A percentile compares a stretch with the other conserved stretches of the same genome.
Conservation (phyloP, 805 yeast species). For the Kuraishia capsulata region DNA sequence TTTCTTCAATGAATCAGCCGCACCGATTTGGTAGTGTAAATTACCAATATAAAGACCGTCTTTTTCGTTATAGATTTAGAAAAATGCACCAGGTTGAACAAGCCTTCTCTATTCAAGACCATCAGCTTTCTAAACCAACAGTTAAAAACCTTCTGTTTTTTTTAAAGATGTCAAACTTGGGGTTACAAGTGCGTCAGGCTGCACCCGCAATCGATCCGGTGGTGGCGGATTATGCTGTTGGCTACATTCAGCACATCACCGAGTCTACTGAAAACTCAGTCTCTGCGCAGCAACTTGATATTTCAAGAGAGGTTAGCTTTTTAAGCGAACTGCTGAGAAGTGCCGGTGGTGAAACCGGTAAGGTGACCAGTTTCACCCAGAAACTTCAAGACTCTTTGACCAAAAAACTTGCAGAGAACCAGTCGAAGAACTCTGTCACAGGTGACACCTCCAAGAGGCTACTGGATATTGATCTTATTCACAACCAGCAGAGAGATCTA, state of each 20-base stretch:
- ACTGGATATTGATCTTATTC: conserved; percentile 65
- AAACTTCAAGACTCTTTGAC: conserved; percentile 38
- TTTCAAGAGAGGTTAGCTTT: conserved; percentile 60
- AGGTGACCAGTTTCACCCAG: conserved; percentile 39
- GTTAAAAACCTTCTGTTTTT: too few relatives aligned
- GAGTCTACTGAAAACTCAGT: conserved; percentile 73
- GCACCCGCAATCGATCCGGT: conserved; percentile 81
- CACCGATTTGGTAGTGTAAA: too few relatives aligned
- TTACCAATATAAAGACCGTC: too few relatives aligned
- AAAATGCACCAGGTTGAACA: too few relatives aligned
- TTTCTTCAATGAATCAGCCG: too few relatives aligned
- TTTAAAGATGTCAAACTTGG: conserved; percentile 26
- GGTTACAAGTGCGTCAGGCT: conserved; percentile 68
- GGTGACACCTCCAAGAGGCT: conserved; percentile 87
- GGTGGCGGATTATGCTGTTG: conserved; percentile 84
- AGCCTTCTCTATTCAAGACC: too few relatives aligned
- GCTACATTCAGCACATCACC: conserved; percentile 81
- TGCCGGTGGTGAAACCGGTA: conserved; percentile 71
- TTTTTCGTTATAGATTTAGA: too few relatives aligned
- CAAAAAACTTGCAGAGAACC: conserved; percentile 51
- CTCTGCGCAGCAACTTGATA: conserved; percentile 61
- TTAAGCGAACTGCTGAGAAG: conserved; percentile 54
- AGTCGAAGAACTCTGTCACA: conserved; percentile 66
- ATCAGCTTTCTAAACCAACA: too few relatives aligned
- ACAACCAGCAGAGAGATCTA: conserved; percentile 62